These are phyloP conservation scores for Backusella tuberculispora DNA, from an alignment of 192 early-diverging fungal genomes.

Conservation along the genomic window DNA sequence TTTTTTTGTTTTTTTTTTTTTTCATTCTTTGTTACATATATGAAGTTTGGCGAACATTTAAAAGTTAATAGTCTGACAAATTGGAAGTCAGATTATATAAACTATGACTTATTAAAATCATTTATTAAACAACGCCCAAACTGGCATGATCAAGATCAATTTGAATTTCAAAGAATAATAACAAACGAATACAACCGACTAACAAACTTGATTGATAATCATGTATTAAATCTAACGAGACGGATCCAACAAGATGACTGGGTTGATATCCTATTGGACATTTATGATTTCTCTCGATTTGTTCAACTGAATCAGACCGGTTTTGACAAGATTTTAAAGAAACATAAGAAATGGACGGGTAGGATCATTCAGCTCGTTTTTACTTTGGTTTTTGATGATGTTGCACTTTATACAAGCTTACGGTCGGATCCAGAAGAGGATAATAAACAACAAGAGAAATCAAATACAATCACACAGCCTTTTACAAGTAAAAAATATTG, in stretches of 20 bases:
- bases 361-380: not conserved
- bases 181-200: not conserved
- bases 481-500: conserved; percentile 71
- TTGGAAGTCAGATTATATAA: not conserved
- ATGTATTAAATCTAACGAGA: not conserved
- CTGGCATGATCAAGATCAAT: not conserved
- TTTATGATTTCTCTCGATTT: conserved; percentile 78
- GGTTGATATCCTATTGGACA: conserved; percentile 67
- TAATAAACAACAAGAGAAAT: not conserved
- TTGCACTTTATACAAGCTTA: not conserved
- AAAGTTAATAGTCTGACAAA: not conserved
- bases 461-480: not conserved
- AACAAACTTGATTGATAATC: not conserved
- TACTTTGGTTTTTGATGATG: conserved; percentile 2
- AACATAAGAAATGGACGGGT: conserved; percentile 89
- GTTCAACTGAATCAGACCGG: conserved; percentile 78
- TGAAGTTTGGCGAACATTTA: not conserved
- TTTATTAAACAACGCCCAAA: not conserved
- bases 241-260: conserved; percentile 54
- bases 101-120: not conserved
- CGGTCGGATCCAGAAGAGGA: not conserved
- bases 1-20: not conserved
- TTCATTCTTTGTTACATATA: not conserved
- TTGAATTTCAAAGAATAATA: not conserved
- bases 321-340: conserved; percentile 92